Percentiles rank a stretch among this genome's conserved stretches.
phyloP scores from a whole-genome alignment of 2,329 filamentous ascomycete species.

The Paraphoma sp. region DNA sequence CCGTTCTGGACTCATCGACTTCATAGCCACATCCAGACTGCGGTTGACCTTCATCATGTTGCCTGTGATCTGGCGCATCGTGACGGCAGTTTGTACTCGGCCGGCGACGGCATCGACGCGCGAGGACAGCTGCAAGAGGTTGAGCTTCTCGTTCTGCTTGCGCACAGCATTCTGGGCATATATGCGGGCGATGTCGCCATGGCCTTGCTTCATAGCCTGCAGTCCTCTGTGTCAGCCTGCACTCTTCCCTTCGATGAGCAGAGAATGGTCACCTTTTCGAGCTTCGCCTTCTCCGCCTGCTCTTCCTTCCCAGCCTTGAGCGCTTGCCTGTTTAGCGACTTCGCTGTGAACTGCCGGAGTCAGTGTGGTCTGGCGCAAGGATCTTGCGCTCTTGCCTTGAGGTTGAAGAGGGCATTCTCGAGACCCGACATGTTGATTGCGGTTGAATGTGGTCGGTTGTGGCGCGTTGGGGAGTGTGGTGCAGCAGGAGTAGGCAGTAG shows the following conservation, averaged over 20 bases:
- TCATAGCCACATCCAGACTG: constrained; percentile 69
- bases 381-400: constrained; percentile 57
- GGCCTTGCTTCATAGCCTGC: constrained; percentile 65
- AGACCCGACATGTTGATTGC: constrained; percentile 61
- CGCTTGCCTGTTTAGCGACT: constrained; percentile 68
- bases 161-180: constrained; percentile 69
- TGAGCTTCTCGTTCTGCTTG: constrained; percentile 68
- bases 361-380: constrained; percentile 17
- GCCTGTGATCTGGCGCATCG: constrained; percentile 66
- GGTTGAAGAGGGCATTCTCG: constrained; percentile 67
- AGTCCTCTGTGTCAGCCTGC: background rate
- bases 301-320: constrained; percentile 68
- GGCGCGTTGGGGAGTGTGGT: constrained; percentile 10
- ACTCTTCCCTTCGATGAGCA: background rate
- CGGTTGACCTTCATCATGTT: constrained; percentile 69
- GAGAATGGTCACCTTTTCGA: constrained; percentile 60
- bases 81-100: constrained; percentile 68
- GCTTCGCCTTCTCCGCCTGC: constrained; percentile 65
- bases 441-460: background rate
- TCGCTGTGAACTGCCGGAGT: constrained; percentile 63
- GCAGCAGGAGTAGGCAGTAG: constrained; percentile 12
- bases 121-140: constrained; percentile 63
- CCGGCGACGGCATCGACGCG: constrained; percentile 66
- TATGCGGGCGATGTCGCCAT: constrained; percentile 67
- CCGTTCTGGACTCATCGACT: constrained; percentile 68